These are phyloP conservation scores for Spongiforma sp. DNA, from an alignment of 1,284 basidiomycete genomes.

Conservation along the genomic window DNA sequence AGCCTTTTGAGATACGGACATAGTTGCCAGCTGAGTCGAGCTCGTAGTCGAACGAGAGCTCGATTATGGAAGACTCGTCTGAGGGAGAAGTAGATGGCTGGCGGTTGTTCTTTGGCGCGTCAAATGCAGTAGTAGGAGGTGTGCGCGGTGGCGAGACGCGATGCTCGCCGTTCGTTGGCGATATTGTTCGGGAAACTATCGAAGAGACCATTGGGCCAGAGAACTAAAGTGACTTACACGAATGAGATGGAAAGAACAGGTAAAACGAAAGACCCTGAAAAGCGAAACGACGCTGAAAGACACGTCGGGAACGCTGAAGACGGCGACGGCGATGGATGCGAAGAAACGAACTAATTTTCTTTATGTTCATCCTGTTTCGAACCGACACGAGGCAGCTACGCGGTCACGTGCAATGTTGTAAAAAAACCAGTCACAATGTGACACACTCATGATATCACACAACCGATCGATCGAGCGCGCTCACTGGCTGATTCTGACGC, in stretches of 20 bases:
- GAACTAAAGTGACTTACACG: conserved; percentile 20
- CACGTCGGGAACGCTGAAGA: conserved; percentile 26
- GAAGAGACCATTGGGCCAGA: conserved; percentile 27
- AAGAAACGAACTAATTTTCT: conserved; percentile 30
- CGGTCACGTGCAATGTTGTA: conserved; percentile 38
- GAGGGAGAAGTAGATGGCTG: conserved; percentile 50
- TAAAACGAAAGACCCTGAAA: conserved; percentile 2
- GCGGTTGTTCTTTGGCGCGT: conserved; percentile 38
- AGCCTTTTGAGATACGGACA: conserved; percentile 56
- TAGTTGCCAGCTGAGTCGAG: conserved; percentile 63
- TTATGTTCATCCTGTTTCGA: conserved; percentile 33
- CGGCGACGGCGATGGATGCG: conserved; percentile 15
- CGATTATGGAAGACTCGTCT: conserved; percentile 65
- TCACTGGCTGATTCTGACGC: no score
- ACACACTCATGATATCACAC: background rate
- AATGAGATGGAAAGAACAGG: conserved; percentile 1
- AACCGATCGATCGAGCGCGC: no score
- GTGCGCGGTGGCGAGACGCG: conserved; percentile 38
- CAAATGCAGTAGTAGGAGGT: conserved; percentile 31
- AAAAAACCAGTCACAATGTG: conserved; percentile 10
- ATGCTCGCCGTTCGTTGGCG: conserved; percentile 36
- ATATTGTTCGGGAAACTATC: conserved; percentile 32
- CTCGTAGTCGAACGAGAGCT: conserved; percentile 75
- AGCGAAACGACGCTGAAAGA: conserved; percentile 8
- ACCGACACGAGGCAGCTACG: conserved; percentile 41